Evolutionary conservation across 2,329 filamentous ascomycete species (phyloP), one percentile per base, ranked within the genome.

Genomic region (Biscogniauxia marginata): DNA sequence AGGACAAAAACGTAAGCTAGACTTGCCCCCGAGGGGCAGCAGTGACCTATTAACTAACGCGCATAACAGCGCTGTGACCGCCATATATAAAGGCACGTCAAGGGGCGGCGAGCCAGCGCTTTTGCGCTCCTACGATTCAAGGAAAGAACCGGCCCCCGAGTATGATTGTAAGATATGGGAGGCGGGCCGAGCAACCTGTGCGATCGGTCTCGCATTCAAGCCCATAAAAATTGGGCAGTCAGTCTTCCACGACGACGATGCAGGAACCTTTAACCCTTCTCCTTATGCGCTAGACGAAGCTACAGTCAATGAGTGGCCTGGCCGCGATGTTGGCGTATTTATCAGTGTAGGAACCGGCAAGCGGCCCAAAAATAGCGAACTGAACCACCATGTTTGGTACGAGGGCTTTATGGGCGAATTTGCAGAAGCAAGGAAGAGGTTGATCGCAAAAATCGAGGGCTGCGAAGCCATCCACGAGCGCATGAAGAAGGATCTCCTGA

Each of bases 161-260:
- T 93, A 91, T 59, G 90, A 96, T 69, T 96, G 93, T 74, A 96
- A 88, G 47, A 95, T 99, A 55, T 99, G 95, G 95, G 88, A 99
- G 75, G 95, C 95, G 4, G 95, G 95, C 9, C 86, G 95, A 58
- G 95, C 95, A n/a, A 99, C 95, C 1, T 91, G 84, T 52, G 91
- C 95, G 0, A 95, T 93, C 1, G 91, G 90, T 0, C 79, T 97
- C 46, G 95, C 95, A 1, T 99, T 99, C 77, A 99, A 99, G 72
- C 92, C 93, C 0, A 92, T 99, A 50, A 88, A 90, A 63, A 90
- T 99, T 43, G 95, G 95, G 3, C 93, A 98, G 72, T 93, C 92
- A 0, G 81, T 92, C 8, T 99, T 99, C 69, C 88, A 96, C 58
- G 95, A 99, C 65, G 93, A 98, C 70, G 95, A 95, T 1, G 82